Evolutionary conservation across 768 basidiomycete species (phyloP), one percentile per base, ranked within the genome.

Genomic region (Sarcodon aspratus): DNA sequence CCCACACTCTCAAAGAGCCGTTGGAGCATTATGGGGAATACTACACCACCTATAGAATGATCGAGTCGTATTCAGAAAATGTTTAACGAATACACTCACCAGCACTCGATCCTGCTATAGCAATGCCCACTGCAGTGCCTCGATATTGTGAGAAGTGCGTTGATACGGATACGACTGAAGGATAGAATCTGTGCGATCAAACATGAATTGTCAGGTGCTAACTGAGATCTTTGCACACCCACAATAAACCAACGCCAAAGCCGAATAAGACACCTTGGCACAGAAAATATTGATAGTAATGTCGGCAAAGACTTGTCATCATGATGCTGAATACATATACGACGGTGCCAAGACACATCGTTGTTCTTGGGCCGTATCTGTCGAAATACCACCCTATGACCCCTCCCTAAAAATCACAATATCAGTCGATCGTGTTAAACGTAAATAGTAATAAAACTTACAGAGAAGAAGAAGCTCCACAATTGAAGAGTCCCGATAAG

Each of bases 401-500:
- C 3, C 74, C 76, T 6, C 83, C 82, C 82, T 84, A 47, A 13
- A 17, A 9, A 33, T 15, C 21, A n/a, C 18, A 47, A 10, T 33
- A 45, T 52, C 45, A 53, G 43, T 6, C 49, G 52, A 31, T 21
- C 9, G 9, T 17, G 34, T 21, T 1, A 21, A 32, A 15, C 9
- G 7, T 44, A 7, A 9, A 17, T 9, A 10, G 31, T 32, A 21
- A 35, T 38, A 42, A 48, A 45, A 56, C 79, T 44, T 59, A 84
- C 82, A 50, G 79, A 77, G 55, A 81, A 74, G 67, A 84, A 85
- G 60, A 85, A 81, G 15, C 75, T 63, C 72, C 76, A 84, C 3
- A 85, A 64, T 55, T 85, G 83, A 43, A 84, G 52, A 1, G 79
- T 79, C 6, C 82, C 82, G 53, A 85, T 82, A 58, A 82, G 83